Percentiles rank a stretch among this genome's conserved stretches.
Conservation (phyloP, 345 rosid genomes). For the Eucalyptus globulus region DNA sequence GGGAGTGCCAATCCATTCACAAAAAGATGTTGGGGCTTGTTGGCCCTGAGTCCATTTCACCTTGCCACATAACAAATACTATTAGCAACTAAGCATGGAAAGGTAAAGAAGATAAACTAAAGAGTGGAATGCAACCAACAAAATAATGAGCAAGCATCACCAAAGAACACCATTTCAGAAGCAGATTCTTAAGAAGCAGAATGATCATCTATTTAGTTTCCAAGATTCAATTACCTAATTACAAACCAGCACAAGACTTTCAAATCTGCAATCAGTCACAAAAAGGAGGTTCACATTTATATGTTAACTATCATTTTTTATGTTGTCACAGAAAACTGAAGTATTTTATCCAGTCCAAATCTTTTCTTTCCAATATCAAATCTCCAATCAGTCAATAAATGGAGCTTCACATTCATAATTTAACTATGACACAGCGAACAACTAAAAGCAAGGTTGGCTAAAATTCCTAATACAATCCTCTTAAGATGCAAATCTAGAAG, state of each 20-base stretch:
- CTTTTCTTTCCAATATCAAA: neutral
- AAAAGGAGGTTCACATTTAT: no score
- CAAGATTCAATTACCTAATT: neutral
- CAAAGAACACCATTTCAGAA: neutral
- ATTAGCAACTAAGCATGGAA: neutral
- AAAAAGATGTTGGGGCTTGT: neutral
- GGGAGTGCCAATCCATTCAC: neutral
- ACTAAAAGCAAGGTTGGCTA: no score
- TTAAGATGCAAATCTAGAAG: no score
- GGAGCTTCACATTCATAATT: neutral
- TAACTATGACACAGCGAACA: no score
- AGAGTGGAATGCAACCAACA: neutral
- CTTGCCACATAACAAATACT: neutral
- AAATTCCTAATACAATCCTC: no score
- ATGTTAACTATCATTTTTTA: no score
- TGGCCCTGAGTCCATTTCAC: neutral
- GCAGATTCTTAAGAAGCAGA: neutral
- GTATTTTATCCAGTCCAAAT: no score
- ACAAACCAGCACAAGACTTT: neutral
- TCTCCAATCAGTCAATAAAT: neutral
- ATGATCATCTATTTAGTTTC: neutral
- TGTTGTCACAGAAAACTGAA: neutral
- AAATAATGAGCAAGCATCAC: neutral
- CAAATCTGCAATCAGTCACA: neutral
- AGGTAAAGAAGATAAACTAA: neutral